Evolutionary conservation across 2,329 filamentous ascomycete genomes (phyloP).

Genomic region (Amauroascus verrucosus): DNA sequence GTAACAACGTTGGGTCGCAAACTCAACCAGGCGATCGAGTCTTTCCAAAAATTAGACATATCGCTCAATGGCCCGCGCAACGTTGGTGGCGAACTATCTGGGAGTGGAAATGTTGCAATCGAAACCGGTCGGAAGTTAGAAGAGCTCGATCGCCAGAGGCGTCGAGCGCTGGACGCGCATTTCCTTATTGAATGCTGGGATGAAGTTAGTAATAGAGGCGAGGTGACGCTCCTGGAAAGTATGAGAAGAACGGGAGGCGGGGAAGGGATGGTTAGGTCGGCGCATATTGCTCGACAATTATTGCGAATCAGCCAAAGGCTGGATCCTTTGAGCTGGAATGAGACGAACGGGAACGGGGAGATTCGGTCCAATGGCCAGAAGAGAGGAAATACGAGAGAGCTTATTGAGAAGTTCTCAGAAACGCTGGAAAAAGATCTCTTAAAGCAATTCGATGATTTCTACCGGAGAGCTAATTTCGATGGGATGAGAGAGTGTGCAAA

Average conservation of each 20-base stretch:
- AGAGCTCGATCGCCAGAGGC: conserved; percentile 84
- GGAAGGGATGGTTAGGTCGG: conserved; percentile 88
- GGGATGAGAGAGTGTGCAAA: conserved; percentile 97
- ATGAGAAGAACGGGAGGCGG: conserved; percentile 73
- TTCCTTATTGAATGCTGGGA: conserved; percentile 96
- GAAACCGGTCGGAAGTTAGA: conserved; percentile 90
- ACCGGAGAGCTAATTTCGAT: conserved; percentile 87
- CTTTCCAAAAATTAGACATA: conserved; percentile 81
- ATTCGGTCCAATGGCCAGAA: conserved; percentile 38
- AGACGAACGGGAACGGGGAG: conserved; percentile 40
- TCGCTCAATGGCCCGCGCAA: conserved; percentile 51
- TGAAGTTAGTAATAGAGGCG: conserved; percentile 81
- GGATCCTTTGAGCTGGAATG: conserved; percentile 63
- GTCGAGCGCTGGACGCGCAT: conserved; percentile 81
- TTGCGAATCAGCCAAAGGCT: conserved; percentile 88
- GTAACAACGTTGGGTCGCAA: conserved; percentile 78
- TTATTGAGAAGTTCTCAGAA: conserved; percentile 94
- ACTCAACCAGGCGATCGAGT: conserved; percentile 81
- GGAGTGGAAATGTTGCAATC: conserved; percentile 78
- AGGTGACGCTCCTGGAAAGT: conserved; percentile 78
- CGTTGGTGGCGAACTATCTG: conserved; percentile 24
- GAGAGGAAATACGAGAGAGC: conserved; percentile 61
- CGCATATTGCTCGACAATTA: conserved; percentile 84
- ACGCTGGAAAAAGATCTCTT: conserved; percentile 89
- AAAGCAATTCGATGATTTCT: conserved; percentile 95